These are phyloP conservation scores for Bacidia rubella DNA, from an alignment of 495 filamentous ascomycete species.

Conservation along the genomic window DNA sequence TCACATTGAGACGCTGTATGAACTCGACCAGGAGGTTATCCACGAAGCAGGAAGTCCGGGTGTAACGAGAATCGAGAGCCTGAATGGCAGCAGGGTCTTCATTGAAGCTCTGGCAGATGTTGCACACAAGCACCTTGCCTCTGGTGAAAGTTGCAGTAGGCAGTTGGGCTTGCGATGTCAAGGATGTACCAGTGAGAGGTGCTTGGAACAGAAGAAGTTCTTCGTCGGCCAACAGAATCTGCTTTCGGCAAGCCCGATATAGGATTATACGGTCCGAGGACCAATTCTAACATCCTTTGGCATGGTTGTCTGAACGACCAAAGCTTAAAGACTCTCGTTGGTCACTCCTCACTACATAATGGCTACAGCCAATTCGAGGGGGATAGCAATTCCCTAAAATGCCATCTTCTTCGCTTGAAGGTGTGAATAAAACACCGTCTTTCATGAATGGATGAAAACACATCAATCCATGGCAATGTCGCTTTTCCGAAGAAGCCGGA, in stretches of 20 bases:
- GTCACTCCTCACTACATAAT: no score
- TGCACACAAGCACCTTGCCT: conserved; percentile 63
- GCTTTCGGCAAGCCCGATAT: conserved; percentile 8
- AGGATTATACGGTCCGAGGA: no score
- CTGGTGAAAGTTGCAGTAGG: conserved; percentile 50
- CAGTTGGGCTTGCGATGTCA: conserved; percentile 93
- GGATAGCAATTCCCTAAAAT: no score
- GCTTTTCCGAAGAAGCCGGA: no score
- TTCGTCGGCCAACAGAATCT: conserved; percentile 44
- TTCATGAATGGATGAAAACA: no score
- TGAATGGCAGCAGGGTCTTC: conserved; percentile 87
- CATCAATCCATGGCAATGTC: no score
- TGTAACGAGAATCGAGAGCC: conserved; percentile 81
- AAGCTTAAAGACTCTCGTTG: no score
- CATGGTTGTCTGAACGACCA: no score
- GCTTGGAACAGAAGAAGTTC: conserved; percentile 83
- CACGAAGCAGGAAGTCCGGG: conserved; percentile 64
- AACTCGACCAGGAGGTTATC: conserved; percentile 92
- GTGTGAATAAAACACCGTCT: no score
- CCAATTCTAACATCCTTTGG: no score
- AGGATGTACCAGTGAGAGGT: conserved; percentile 82
- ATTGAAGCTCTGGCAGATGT: conserved; percentile 83
- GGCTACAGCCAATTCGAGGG: no score
- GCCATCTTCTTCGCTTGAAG: no score
- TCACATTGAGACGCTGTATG: conserved; percentile 95